A percentile compares a stretch with the other conserved stretches of the same genome.
These are phyloP conservation scores for Globisporangium radiosum DNA, from an alignment of 352 stramenopile species.

Conservation along the genomic window DNA sequence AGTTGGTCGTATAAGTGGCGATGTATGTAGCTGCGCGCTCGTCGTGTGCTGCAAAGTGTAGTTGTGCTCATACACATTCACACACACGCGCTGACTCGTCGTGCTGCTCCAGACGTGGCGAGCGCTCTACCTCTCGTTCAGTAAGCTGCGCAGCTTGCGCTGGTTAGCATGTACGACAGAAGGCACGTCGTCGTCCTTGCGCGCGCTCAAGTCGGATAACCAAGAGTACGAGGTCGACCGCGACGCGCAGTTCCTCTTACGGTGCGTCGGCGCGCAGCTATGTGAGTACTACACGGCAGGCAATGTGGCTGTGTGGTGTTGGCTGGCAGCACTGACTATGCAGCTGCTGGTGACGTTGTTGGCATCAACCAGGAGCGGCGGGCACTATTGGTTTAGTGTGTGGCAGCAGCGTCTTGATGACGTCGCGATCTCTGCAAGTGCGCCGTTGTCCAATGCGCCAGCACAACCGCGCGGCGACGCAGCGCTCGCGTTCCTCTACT, in stretches of 20 bases:
- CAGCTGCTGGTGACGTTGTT: no score
- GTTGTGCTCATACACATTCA: no score
- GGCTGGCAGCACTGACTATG: no score
- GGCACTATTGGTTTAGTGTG: slow-evolving; percentile 75
- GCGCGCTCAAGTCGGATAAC: slow-evolving; percentile 58
- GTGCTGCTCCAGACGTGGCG: slow-evolving; percentile 36
- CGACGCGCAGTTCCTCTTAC: slow-evolving; percentile 30
- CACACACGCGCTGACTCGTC: neutral
- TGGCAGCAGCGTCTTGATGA: slow-evolving; percentile 29
- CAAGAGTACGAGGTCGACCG: slow-evolving; percentile 55
- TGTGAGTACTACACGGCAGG: neutral
- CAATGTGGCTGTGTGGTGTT: no score
- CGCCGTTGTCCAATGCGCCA: neutral
- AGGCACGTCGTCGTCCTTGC: slow-evolving; percentile 42
- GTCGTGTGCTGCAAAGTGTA: neutral
- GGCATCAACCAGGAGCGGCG: slow-evolving; percentile 33
- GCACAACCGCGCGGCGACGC: neutral
- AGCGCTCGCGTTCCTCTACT: slow-evolving; percentile 33
- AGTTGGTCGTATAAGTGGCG: no score
- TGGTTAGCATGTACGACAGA: slow-evolving; percentile 38
- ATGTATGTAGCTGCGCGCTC: neutral
- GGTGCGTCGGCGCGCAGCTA: slow-evolving; percentile 14
- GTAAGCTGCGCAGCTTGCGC: slow-evolving; percentile 20
- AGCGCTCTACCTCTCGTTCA: slow-evolving; percentile 49
- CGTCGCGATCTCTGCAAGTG: slow-evolving; percentile 10